These are phyloP conservation scores for Lathyrus oleraceus DNA, from an alignment of 306 rosid species.

Conservation along the genomic window DNA sequence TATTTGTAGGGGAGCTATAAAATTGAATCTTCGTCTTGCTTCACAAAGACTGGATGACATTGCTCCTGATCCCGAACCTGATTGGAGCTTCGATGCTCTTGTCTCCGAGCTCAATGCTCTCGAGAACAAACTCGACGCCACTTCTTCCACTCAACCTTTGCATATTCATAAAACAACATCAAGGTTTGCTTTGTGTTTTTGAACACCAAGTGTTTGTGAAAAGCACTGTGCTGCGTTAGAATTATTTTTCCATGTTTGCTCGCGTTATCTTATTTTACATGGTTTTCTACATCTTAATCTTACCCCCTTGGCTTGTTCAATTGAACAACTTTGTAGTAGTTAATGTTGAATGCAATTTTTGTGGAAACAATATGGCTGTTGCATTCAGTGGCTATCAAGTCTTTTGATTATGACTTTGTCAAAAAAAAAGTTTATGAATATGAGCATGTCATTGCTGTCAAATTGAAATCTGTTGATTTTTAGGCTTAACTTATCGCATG, in stretches of 20 bases:
- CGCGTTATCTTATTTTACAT: not conserved
- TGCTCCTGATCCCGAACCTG: conserved; percentile 77
- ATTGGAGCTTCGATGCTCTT: conserved; percentile 71
- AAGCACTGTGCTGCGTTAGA: not conserved
- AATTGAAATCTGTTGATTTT: conserved; percentile 24
- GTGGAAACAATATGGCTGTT: not conserved
- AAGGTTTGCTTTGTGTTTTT: conserved; percentile 38
- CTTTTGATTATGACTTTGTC: too few relatives aligned
- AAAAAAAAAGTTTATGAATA: not conserved
- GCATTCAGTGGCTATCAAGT: not conserved
- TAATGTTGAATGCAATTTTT: not conserved
- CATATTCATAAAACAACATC: conserved; percentile 43
- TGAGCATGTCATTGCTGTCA: not conserved
- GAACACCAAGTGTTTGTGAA: conserved; percentile 14
- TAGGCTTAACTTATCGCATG: conserved; percentile 29
- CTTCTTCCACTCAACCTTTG: conserved; percentile 42
- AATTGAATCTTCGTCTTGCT: conserved; percentile 53
- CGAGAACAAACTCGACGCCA: conserved; percentile 51
- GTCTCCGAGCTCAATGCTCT: conserved; percentile 63
- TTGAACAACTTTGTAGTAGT: not conserved
- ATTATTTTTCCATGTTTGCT: not conserved
- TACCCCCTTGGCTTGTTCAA: not conserved
- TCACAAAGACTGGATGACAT: conserved; percentile 49
- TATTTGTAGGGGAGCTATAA: conserved; percentile 57
- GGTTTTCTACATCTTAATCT: not conserved